These are phyloP conservation scores for Phialophora tarda DNA, from an alignment of 2,329 filamentous ascomycete genomes.

Conservation along the genomic window DNA sequence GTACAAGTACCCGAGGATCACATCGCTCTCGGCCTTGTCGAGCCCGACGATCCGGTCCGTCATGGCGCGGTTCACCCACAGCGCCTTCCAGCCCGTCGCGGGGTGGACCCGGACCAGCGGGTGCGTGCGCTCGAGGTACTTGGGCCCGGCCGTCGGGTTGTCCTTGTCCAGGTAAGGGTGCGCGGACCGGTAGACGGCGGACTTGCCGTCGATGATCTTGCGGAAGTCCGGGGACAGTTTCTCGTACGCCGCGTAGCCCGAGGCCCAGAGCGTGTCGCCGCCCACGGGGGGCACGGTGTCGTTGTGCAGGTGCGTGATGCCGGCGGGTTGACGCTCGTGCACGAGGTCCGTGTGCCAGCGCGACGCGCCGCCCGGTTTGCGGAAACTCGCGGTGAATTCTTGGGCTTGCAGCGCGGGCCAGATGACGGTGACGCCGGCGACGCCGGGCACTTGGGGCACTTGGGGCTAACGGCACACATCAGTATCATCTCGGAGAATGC, in stretches of 20 bases:
- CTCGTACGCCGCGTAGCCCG: constrained; percentile 62
- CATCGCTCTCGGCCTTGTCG: constrained; percentile 38
- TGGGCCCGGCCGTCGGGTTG: constrained; percentile 56
- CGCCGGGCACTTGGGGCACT: constrained; percentile 60
- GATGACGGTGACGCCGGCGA: constrained; percentile 62
- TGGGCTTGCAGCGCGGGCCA: constrained; percentile 56
- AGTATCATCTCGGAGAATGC: background rate
- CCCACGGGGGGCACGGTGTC: constrained; percentile 55
- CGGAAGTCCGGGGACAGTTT: constrained; percentile 53
- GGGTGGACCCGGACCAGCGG: constrained; percentile 62
- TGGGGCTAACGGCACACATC: constrained; percentile 53
- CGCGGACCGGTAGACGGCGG: constrained; percentile 50
- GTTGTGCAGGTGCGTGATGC: constrained; percentile 61
- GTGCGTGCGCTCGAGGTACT: constrained; percentile 47
- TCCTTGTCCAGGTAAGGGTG: constrained; percentile 61
- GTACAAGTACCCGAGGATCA: constrained; percentile 44
- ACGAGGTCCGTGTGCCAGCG: constrained; percentile 64
- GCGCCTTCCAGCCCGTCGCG: constrained; percentile 41
- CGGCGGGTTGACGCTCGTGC: constrained; percentile 60
- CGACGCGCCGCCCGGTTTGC: constrained; percentile 62
- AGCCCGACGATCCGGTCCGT: constrained; percentile 39
- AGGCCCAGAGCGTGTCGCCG: constrained; percentile 58
- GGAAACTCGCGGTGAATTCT: constrained; percentile 68
- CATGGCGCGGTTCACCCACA: constrained; percentile 40
- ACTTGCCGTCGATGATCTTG: constrained; percentile 42